Percentiles rank a stretch among this genome's conserved stretches.
Conservation (phyloP, 2,329 filamentous ascomycete species). For the Xylariaceae sp. region DNA sequence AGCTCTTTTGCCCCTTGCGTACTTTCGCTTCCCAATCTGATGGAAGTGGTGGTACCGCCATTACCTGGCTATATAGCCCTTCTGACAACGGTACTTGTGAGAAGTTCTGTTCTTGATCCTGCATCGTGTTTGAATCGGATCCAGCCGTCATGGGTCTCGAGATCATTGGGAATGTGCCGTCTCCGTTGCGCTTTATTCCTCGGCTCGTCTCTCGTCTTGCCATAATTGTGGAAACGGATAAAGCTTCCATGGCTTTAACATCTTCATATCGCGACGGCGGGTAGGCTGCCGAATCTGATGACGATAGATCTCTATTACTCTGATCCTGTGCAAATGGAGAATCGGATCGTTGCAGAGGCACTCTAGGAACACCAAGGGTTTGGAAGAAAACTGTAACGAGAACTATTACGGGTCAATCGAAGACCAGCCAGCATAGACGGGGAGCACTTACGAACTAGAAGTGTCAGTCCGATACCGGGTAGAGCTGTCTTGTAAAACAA, state of each 20-base stretch:
- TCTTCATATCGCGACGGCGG: constrained; percentile 49
- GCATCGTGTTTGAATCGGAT: constrained; percentile 38
- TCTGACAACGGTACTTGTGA: constrained; percentile 37
- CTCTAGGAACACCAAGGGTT: constrained; percentile 31
- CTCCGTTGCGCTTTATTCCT: constrained; percentile 14
- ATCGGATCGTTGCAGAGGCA: constrained; percentile 34
- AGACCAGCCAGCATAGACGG: background rate
- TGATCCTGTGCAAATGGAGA: constrained; percentile 39
- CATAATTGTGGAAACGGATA: constrained; percentile 38
- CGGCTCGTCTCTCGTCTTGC: constrained; percentile 14
- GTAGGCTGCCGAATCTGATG: constrained; percentile 41
- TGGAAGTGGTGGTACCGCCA: constrained; percentile 16
- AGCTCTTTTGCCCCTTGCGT: constrained; percentile 10
- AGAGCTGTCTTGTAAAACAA: constrained; percentile 48
- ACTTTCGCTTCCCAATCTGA: constrained; percentile 8
- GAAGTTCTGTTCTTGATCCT: constrained; percentile 41
- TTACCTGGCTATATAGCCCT: background rate
- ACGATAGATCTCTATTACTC: constrained; percentile 39
- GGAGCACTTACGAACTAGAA: constrained; percentile 46
- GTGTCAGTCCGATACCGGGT: constrained; percentile 48
- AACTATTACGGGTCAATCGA: constrained; percentile 30
- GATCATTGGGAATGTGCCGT: constrained; percentile 37
- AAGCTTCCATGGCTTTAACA: constrained; percentile 41
- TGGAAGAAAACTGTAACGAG: constrained; percentile 40
- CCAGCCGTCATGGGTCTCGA: constrained; percentile 35